Evolutionary conservation across 2,329 filamentous ascomycete genomes (phyloP).

Genomic region (Calonectria fujianensis): DNA sequence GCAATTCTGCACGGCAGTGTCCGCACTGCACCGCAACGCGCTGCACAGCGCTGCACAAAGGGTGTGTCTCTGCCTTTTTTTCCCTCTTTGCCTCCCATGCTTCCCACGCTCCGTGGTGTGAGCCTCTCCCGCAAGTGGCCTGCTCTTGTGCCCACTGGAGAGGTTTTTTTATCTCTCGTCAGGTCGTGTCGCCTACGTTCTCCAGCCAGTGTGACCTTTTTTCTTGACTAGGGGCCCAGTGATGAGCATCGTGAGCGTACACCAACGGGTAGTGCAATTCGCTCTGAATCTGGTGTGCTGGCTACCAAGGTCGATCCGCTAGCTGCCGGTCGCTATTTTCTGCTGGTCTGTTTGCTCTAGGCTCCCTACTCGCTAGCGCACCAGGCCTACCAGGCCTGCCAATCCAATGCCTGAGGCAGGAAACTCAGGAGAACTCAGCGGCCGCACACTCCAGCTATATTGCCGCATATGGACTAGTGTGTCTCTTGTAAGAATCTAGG

Average conservation of each 20-base stretch:
- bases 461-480: constrained; percentile 43
- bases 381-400: constrained; percentile 6
- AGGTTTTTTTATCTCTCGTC: constrained; percentile 30
- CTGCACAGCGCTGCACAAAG: constrained; percentile 47
- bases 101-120: constrained; percentile 50
- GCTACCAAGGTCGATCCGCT: constrained; percentile 6
- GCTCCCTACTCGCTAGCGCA: constrained; percentile 16
- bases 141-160: constrained; percentile 49
- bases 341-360: constrained; percentile 14
- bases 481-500: constrained; percentile 5
- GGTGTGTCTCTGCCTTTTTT: constrained; percentile 36
- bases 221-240: constrained; percentile 35
- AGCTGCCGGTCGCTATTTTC: neutral
- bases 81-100: constrained; percentile 44
- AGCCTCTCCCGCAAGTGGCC: constrained; percentile 50
- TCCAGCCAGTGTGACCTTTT: constrained; percentile 46
- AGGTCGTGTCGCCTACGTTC: constrained; percentile 42
- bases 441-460: constrained; percentile 40
- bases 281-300: constrained; percentile 29
- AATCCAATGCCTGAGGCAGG: constrained; percentile 46
- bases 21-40: constrained; percentile 45
- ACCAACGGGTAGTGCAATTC: constrained; percentile 33
- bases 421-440: constrained; percentile 38
- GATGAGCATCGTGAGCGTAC: constrained; percentile 19
- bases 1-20: constrained; percentile 54